Evolutionary conservation across 768 basidiomycete genomes (phyloP).

Genomic region (Rhodosporidiobolus sp.): DNA sequence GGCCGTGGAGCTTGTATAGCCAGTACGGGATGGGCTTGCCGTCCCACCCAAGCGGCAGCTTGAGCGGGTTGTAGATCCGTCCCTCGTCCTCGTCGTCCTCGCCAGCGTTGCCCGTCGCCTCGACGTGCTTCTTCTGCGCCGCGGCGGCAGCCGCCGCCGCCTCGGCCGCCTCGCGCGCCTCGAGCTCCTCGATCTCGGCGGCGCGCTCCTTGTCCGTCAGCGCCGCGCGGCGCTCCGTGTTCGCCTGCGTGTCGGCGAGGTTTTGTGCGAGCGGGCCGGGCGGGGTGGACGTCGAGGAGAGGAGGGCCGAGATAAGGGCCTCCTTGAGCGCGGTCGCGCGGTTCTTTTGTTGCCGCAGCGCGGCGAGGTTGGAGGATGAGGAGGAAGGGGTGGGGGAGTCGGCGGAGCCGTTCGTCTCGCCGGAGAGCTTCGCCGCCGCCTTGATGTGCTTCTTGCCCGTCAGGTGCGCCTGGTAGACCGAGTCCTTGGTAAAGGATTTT

Average conservation of each 20-base stretch:
- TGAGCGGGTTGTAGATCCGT: conserved; percentile 95
- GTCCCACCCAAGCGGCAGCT: conserved; percentile 95
- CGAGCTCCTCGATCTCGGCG: conserved; percentile 70
- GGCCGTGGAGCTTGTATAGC: conserved; percentile 94
- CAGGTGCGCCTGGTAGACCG: conserved; percentile 93
- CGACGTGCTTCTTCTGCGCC: background rate
- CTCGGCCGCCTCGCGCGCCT: conserved; percentile 47
- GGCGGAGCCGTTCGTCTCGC: conserved; percentile 10
- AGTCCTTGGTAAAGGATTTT: conserved; percentile 91
- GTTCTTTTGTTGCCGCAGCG: conserved; percentile 37
- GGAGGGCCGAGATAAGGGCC: conserved; percentile 52
- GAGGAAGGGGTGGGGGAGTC: conserved; percentile 50
- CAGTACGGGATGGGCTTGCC: conserved; percentile 99
- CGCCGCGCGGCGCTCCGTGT: conserved; percentile 93
- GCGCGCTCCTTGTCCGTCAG: conserved; percentile 90
- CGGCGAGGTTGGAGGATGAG: conserved; percentile 25
- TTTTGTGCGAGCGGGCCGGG: conserved; percentile 57
- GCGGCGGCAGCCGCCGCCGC: conserved; percentile 45
- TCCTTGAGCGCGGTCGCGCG: conserved; percentile 39
- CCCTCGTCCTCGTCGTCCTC: conserved; percentile 87
- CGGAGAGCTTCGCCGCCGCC: conserved; percentile 57
- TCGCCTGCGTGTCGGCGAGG: conserved; percentile 85
- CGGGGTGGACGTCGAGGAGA: conserved; percentile 50
- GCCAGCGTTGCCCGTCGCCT: conserved; percentile 53
- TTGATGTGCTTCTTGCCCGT: conserved; percentile 95